phyloP scores from a whole-genome alignment of 441 rosid genomes.

The Viola pubescens region DNA sequence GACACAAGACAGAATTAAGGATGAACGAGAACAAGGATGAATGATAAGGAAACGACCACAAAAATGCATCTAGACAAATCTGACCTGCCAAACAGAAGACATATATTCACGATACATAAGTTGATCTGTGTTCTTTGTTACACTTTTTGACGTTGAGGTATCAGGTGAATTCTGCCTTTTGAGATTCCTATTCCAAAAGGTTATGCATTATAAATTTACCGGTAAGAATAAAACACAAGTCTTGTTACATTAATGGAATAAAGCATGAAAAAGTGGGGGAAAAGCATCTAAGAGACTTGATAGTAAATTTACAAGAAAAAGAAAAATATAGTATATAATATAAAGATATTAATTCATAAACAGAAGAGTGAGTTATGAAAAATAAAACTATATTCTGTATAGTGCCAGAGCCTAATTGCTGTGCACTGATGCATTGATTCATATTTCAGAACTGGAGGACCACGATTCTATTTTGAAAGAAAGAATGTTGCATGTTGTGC shows the following conservation, averaged over 20 bases:
- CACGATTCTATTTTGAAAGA: no score
- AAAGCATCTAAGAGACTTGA: no score
- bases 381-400: no score
- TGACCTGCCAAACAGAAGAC: slow-evolving; percentile 89
- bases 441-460: no score
- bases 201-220: neutral
- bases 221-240: neutral
- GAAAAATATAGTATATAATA: no score
- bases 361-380: no score
- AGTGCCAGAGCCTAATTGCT: no score
- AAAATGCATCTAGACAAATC: slow-evolving; percentile 12
- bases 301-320: no score
- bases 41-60: neutral
- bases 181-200: slow-evolving; percentile 24
- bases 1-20: neutral
- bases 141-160: slow-evolving; percentile 20
- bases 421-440: no score
- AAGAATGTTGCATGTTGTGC: no score
- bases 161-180: slow-evolving; percentile 28
- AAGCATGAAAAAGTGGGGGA: no score
- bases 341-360: no score
- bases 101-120: slow-evolving; percentile 57
- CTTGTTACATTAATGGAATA: neutral
- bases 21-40: neutral
- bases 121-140: slow-evolving; percentile 28